phyloP scores from a whole-genome alignment of 306 rosid species.

The Begonia loranthoides region DNA sequence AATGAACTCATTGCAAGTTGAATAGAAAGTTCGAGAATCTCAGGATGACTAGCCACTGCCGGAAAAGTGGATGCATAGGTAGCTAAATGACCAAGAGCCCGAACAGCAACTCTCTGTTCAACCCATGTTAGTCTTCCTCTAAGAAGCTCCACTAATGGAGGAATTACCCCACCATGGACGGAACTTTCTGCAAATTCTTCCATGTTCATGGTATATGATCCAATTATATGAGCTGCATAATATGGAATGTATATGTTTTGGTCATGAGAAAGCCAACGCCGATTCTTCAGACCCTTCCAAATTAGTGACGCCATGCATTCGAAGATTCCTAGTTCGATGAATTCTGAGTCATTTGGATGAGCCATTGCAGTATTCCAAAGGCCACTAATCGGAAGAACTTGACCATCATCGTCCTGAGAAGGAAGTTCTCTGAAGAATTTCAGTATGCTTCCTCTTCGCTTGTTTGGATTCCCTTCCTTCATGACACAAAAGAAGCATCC shows the following conservation, averaged over 20 bases:
- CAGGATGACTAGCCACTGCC: conserved; percentile 70
- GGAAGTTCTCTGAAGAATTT: conserved; percentile 95
- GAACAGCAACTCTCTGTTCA: conserved; percentile 97
- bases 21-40: conserved; percentile 87
- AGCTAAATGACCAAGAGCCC: conserved; percentile 96
- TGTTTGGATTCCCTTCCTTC: conserved; percentile 97
- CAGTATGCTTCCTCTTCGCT: conserved; percentile 77
- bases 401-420: conserved; percentile 90
- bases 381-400: conserved; percentile 98
- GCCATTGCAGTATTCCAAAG: conserved; percentile 99
- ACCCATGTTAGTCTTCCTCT: conserved; percentile 97
- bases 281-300: conserved; percentile 94
- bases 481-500: conserved; percentile 99
- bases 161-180: conserved; percentile 76
- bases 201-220: conserved; percentile 98
- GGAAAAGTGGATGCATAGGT: conserved; percentile 85
- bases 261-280: conserved; percentile 96
- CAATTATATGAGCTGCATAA: conserved; percentile 93
- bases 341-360: conserved; percentile 96
- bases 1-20: conserved; percentile 85
- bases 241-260: conserved; percentile 96
- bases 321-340: conserved; percentile 82
- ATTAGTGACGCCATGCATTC: conserved; percentile 94
- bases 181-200: conserved; percentile 88
- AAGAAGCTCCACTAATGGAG: conserved; percentile 86